A percentile compares a stretch with the other conserved stretches of the same genome.
phyloP scores from a whole-genome alignment of 2,329 filamentous ascomycete species.

The Alternaria sp. region DNA sequence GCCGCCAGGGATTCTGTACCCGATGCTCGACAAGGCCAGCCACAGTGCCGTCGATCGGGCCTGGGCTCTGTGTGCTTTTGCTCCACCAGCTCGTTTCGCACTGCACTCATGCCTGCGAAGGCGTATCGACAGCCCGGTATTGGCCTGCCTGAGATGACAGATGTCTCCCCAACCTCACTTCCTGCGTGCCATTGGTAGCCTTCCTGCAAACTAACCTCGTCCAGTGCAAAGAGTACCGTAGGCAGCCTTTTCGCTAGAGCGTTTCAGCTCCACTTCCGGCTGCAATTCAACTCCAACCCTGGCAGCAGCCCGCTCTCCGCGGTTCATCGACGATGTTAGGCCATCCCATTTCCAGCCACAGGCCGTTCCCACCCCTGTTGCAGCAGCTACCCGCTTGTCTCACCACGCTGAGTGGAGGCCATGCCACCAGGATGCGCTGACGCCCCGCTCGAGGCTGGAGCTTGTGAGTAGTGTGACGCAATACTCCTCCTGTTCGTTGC shows the following conservation, averaged over 20 bases:
- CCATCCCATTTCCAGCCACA: slow-evolving; percentile 41
- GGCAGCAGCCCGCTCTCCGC: slow-evolving; percentile 24
- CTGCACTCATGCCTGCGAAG: background rate
- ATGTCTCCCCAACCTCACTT: background rate
- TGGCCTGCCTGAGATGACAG: background rate
- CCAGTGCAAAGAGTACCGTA: background rate
- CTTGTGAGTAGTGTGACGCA: slow-evolving; percentile 41
- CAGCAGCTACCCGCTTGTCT: slow-evolving; percentile 33
- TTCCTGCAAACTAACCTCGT: background rate
- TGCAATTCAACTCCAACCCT: slow-evolving; percentile 23
- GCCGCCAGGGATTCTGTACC: slow-evolving; percentile 19
- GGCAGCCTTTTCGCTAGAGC: background rate
- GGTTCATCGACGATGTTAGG: slow-evolving; percentile 42
- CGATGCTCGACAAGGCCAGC: slow-evolving; percentile 30
- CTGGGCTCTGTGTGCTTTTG: slow-evolving; percentile 26
- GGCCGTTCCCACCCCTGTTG: slow-evolving; percentile 21
- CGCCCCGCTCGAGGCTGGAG: slow-evolving; percentile 43
- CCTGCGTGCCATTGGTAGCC: background rate
- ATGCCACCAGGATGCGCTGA: slow-evolving; percentile 31
- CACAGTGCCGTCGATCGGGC: slow-evolving; percentile 39
- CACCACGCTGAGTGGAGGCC: slow-evolving; percentile 35
- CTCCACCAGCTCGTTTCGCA: slow-evolving; percentile 1
- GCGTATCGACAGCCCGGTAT: background rate
- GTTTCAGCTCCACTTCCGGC: slow-evolving; percentile 24
- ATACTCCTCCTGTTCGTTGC: slow-evolving; percentile 36